These are phyloP conservation scores for Apiospora rasikravindrae DNA, from an alignment of 2,329 filamentous ascomycete genomes.

Conservation along the genomic window DNA sequence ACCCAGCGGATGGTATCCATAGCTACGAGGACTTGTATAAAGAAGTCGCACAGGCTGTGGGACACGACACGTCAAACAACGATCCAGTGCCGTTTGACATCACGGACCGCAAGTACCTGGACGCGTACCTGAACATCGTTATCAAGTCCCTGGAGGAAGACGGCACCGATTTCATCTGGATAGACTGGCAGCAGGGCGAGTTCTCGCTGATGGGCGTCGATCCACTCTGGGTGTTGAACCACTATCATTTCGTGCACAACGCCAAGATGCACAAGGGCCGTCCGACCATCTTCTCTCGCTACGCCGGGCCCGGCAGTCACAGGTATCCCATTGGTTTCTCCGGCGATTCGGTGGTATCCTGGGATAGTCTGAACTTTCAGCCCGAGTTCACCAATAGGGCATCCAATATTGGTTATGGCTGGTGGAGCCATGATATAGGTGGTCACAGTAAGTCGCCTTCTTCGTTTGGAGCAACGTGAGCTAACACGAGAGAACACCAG, in stretches of 20 bases:
- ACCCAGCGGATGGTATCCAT: conserved; percentile 64
- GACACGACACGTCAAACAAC: conserved; percentile 54
- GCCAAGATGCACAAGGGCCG: conserved; percentile 43
- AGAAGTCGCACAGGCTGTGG: conserved; percentile 57
- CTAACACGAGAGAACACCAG: background rate
- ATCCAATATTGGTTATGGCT: conserved; percentile 70
- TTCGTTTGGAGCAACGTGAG: background rate
- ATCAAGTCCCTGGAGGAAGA: conserved; percentile 60
- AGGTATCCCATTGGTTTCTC: conserved; percentile 70
- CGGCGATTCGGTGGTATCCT: conserved; percentile 64
- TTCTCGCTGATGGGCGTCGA: conserved; percentile 61
- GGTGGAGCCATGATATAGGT: conserved; percentile 74
- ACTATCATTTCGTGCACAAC: conserved; percentile 66
- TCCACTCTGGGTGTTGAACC: conserved; percentile 69
- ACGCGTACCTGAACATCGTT: conserved; percentile 63
- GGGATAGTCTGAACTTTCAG: conserved; percentile 66
- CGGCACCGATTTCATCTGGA: conserved; percentile 69
- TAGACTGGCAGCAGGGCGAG: conserved; percentile 70
- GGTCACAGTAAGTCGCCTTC: conserved; percentile 50
- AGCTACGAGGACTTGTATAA: conserved; percentile 61
- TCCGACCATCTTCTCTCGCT: conserved; percentile 64
- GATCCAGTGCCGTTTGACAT: conserved; percentile 62
- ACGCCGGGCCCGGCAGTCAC: conserved; percentile 66
- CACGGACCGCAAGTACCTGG: conserved; percentile 57
- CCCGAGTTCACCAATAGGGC: conserved; percentile 71